Conservation (phyloP, 148 eudicot species). For the Camellia japonica region DNA sequence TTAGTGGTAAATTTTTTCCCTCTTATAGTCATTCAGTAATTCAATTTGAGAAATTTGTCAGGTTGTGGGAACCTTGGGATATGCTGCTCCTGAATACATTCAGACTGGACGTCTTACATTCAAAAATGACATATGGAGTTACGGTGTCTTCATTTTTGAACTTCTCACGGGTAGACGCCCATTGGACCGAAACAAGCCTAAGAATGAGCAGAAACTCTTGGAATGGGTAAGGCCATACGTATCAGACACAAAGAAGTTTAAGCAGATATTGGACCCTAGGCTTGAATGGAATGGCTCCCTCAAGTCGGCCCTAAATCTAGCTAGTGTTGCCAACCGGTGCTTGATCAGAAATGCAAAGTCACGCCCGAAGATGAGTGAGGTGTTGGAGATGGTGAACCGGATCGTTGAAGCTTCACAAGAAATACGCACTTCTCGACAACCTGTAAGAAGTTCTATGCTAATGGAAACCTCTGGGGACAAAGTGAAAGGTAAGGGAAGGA, state of each 20-base stretch:
- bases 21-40: not conserved
- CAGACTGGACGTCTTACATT: constrained; percentile 84
- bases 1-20: not conserved
- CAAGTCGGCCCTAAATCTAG: constrained; percentile 68
- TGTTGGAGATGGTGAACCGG: constrained; percentile 61
- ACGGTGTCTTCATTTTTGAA: constrained; percentile 88
- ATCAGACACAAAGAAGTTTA: constrained; percentile 69
- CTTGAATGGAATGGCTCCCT: constrained; percentile 50
- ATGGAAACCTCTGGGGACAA: constrained; percentile 25
- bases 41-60: constrained; percentile 17
- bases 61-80: constrained; percentile 96
- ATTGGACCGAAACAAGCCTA: constrained; percentile 75
- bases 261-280: constrained; percentile 72
- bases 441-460: constrained; percentile 19
- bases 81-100: constrained; percentile 94
- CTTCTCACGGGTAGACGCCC: constrained; percentile 91
- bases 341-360: constrained; percentile 54
- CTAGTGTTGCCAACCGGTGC: constrained; percentile 78
- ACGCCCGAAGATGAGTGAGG: constrained; percentile 95
- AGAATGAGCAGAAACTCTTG: constrained; percentile 75
- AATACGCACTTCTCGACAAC: constrained; percentile 30
- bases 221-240: constrained; percentile 86
- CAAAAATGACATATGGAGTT: constrained; percentile 93
- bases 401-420: constrained; percentile 46
- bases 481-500: constrained; percentile 28